Evolutionary conservation across 192 early-diverging fungal genomes (phyloP).

Genomic region (Backusella tuberculispora): DNA sequence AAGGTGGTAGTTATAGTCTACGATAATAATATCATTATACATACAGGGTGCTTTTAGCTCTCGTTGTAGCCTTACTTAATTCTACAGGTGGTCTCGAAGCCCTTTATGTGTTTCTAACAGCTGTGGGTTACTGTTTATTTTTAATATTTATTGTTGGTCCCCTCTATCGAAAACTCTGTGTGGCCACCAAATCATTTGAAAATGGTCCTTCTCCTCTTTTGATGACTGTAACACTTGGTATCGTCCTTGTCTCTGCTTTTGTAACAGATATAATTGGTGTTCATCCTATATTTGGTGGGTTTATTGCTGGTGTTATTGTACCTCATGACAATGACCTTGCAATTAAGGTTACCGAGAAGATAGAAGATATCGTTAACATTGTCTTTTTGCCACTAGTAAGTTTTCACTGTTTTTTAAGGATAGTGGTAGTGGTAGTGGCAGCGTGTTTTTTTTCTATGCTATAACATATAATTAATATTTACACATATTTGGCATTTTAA

Average conservation of each 20-base stretch:
- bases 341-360: conserved; percentile 85
- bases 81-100: conserved; percentile 68
- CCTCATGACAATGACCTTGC: conserved; percentile 91
- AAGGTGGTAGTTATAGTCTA: no score
- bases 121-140: conserved; percentile 71
- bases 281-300: conserved; percentile 94
- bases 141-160: conserved; percentile 75
- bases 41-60: conserved; percentile 60
- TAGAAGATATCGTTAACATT: conserved; percentile 88
- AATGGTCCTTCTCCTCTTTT: conserved; percentile 60
- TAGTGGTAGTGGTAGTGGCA: no score
- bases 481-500: neutral
- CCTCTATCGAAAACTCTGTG: conserved; percentile 53
- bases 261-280: conserved; percentile 83
- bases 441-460: neutral
- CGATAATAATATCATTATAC: neutral
- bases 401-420: no score
- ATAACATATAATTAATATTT: neutral
- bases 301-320: conserved; percentile 83
- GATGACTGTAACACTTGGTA: conserved; percentile 72
- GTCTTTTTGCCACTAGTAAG: conserved; percentile 87
- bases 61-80: conserved; percentile 88
- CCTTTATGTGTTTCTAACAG: conserved; percentile 81
- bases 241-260: conserved; percentile 75
- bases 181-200: conserved; percentile 55